These are phyloP conservation scores for Paspalum notatum DNA, from an alignment of 176 grass and related monocot species.

Conservation along the genomic window DNA sequence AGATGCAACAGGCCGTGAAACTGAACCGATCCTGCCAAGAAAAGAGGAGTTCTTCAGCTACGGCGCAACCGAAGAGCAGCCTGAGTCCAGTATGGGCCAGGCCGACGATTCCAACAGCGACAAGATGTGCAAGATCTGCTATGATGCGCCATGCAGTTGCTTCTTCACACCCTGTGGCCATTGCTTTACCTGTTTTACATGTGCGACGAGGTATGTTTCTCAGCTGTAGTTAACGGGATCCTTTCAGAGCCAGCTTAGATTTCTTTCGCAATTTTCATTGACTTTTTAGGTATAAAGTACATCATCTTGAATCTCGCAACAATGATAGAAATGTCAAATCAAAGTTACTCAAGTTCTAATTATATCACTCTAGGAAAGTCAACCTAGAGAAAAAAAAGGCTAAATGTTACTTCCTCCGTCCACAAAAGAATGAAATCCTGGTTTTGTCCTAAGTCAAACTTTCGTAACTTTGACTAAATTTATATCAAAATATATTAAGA, in stretches of 20 bases:
- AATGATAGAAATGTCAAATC: background rate
- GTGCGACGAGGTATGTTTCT: slow-evolving; percentile 23
- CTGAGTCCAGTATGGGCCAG: background rate
- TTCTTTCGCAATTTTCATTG: background rate
- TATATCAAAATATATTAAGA: too few species aligned
- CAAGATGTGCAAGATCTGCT: slow-evolving; percentile 30
- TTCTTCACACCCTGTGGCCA: slow-evolving; percentile 37
- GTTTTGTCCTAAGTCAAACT: too few species aligned
- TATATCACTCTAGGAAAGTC: background rate
- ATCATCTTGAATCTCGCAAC: background rate
- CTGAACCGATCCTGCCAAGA: slow-evolving; percentile 1
- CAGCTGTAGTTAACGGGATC: background rate
- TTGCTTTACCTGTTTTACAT: slow-evolving; percentile 21
- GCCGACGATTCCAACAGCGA: background rate
- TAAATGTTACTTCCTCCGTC: too few species aligned
- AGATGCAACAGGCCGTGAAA: background rate
- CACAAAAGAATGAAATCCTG: too few species aligned
- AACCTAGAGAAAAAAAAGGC: background rate
- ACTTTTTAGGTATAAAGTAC: background rate
- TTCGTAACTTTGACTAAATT: too few species aligned
- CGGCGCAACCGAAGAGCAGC: slow-evolving; percentile 9
- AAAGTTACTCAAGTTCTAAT: background rate
- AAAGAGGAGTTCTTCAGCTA: slow-evolving; percentile 11
- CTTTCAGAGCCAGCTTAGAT: background rate
- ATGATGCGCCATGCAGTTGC: slow-evolving; percentile 29